Evolutionary conservation across 805 yeast species (phyloP), one percentile per base, ranked within the genome.

Genomic region (Cyberlindnera euphorbiiphila): DNA sequence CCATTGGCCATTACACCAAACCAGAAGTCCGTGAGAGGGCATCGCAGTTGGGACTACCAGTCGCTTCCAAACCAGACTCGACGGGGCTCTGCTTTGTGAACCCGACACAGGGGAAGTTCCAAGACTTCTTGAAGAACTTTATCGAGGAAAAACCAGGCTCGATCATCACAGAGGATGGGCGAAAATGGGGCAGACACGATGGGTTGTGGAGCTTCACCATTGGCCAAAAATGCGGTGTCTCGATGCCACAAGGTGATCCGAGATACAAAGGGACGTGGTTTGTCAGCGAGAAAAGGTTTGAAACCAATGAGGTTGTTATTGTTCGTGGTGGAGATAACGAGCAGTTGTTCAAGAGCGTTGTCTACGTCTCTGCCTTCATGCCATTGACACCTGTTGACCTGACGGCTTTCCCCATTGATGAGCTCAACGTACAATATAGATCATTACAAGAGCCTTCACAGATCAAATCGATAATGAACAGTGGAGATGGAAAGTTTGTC

Each of bases 131-230:
- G 20, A 68, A 71, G 41, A 91, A 88, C 46, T 93, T 82, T 53
- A 66, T 91, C 4, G 73, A 69, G 10, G 80, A 83, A 2, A 68
- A 68, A 6, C 87, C 87, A 1, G 98, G 98, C 0, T 72, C 84
- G 42, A 76, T 93, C 8, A 69, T 86, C n/a, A 82, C 89, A 0
- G 76, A 72, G 39, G 82, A 76, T 39, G 95, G 95, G 5, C 65
- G 62, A 36, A 68, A 76, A 0, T 87, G 93, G 76, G 98, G 96
- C 0, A 51, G 59, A 32, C 98, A 93, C 59, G 64, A 72, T 19
- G 98, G 98, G 0, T 57, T 93, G 9, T 93, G 98, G 98, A 78
- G 84, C 32, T 91, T 86, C n/a, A 93, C 98, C 0, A 77, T 91
- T 16, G 98, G 98, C 0, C 98, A 93, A 61, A 75, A 80, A 45